Evolutionary conservation across 192 early-diverging fungal genomes (phyloP).

Genomic region (Backusella liffmaniae): DNA sequence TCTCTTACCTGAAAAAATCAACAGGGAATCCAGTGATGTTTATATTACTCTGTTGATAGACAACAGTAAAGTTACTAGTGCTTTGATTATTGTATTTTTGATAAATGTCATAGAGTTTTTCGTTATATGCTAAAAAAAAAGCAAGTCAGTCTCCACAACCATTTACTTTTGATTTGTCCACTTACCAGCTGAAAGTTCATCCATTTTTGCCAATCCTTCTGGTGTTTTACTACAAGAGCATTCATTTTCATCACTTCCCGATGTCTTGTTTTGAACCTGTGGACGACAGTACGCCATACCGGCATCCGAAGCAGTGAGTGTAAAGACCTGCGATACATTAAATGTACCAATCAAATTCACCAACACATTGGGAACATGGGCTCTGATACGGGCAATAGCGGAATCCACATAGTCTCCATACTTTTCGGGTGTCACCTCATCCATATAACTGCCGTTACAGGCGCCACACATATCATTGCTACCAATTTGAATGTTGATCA

Average conservation of each 20-base stretch:
- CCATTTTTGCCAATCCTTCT: background rate
- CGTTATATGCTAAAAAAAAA: background rate
- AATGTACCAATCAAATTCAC: constrained; percentile 18
- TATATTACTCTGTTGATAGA: constrained; percentile 7
- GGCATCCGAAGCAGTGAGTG: background rate
- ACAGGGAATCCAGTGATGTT: constrained; percentile 10
- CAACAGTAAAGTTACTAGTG: background rate
- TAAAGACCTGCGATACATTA: background rate
- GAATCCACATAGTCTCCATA: constrained; percentile 15
- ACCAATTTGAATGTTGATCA: constrained; percentile 22
- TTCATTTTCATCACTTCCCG: background rate
- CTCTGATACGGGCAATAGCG: constrained; percentile 8
- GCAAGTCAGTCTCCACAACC: background rate
- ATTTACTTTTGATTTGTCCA: too few relatives aligned
- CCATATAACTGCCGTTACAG: background rate
- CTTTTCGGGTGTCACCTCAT: constrained; percentile 1
- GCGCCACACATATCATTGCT: constrained; percentile 22
- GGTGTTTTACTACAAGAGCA: background rate
- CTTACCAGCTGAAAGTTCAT: background rate
- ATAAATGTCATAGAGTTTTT: background rate
- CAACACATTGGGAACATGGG: constrained; percentile 4
- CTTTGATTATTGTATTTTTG: constrained; percentile 1
- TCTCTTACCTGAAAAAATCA: background rate
- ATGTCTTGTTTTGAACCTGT: background rate
- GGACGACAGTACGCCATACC: background rate